A percentile compares a stretch with the other conserved stretches of the same genome.
Conservation (phyloP, 768 basidiomycete genomes). For the Candolleomyces eurysporus region DNA sequence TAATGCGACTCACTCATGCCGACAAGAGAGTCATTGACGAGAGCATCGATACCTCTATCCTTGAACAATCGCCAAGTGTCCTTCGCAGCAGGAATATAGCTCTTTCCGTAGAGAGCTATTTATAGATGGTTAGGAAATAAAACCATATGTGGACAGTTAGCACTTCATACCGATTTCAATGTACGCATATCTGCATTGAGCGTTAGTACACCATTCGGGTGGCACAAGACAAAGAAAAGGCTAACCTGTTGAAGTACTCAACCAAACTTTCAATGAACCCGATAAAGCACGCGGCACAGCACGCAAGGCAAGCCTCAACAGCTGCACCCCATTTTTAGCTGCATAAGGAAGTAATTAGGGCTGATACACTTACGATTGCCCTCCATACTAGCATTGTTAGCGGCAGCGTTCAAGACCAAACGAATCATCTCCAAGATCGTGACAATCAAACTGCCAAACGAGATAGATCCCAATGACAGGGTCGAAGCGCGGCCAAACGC, state of each 20-base stretch:
- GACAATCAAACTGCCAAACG: conserved; percentile 82
- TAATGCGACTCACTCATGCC: conserved; percentile 57
- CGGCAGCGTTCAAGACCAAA: conserved; percentile 55
- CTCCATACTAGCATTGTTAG: conserved; percentile 58
- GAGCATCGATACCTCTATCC: conserved; percentile 75
- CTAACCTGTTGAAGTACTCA: conserved; percentile 76
- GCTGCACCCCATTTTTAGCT: conserved; percentile 36
- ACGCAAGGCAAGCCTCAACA: conserved; percentile 69
- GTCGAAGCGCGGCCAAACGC: conserved; percentile 76
- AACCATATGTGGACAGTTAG: not conserved
- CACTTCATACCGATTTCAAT: conserved; percentile 66
- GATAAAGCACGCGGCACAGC: conserved; percentile 77
- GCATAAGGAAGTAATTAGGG: not conserved
- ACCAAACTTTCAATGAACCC: conserved; percentile 68
- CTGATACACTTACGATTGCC: conserved; percentile 57
- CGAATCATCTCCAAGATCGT: conserved; percentile 71
- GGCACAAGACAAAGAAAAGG: not conserved
- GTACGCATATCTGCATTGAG: conserved; percentile 59
- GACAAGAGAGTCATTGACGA: conserved; percentile 82
- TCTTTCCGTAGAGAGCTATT: conserved; percentile 78
- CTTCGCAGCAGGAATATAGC: conserved; percentile 77
- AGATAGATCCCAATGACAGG: conserved; percentile 78
- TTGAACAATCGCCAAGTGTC: conserved; percentile 79
- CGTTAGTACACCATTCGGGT: not conserved
- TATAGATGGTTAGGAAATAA: not conserved